A percentile compares a stretch with the other conserved stretches of the same genome.
phyloP scores from a whole-genome alignment of 2,329 filamentous ascomycete species.

The Aspergillus quadricinctus region DNA sequence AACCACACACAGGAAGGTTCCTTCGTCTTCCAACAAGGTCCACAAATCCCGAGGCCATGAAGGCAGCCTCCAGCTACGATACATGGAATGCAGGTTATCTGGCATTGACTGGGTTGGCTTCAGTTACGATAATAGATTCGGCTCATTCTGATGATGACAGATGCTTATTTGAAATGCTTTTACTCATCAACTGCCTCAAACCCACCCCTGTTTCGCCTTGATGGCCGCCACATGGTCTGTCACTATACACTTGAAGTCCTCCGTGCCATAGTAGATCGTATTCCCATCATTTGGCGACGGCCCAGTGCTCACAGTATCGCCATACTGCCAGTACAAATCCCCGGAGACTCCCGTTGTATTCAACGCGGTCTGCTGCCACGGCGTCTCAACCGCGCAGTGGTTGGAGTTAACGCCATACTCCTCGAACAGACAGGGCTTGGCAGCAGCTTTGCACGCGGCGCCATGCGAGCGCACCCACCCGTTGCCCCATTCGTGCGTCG shows the following conservation, averaged over 20 bases:
- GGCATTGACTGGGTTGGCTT: too few species aligned
- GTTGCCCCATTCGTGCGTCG: slow-evolving; percentile 41
- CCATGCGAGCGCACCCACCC: slow-evolving; percentile 47
- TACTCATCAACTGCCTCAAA: neutral
- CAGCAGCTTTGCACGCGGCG: slow-evolving; percentile 30
- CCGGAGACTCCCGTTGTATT: slow-evolving; percentile 30
- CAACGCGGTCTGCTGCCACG: slow-evolving; percentile 35
- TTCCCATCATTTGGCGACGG: slow-evolving; percentile 27
- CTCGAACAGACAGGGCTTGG: slow-evolving; percentile 41
- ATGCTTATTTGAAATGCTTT: too few species aligned
- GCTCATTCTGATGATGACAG: too few species aligned
- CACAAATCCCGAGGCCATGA: too few species aligned
- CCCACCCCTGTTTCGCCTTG: slow-evolving; percentile 15
- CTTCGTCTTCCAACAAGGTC: too few species aligned
- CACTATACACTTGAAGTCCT: slow-evolving; percentile 29
- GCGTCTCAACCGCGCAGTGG: slow-evolving; percentile 25
- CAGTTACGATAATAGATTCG: too few species aligned
- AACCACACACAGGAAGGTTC: too few species aligned
- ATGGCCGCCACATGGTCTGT: slow-evolving; percentile 26
- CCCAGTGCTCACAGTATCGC: slow-evolving; percentile 27
- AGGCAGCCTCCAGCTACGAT: too few species aligned
- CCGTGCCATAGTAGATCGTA: slow-evolving; percentile 30
- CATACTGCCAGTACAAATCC: slow-evolving; percentile 40
- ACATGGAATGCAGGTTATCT: too few species aligned
- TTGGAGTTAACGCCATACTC: slow-evolving; percentile 34